Evolutionary conservation across 2,329 filamentous ascomycete genomes (phyloP).

Genomic region (Botrytis paeoniae): DNA sequence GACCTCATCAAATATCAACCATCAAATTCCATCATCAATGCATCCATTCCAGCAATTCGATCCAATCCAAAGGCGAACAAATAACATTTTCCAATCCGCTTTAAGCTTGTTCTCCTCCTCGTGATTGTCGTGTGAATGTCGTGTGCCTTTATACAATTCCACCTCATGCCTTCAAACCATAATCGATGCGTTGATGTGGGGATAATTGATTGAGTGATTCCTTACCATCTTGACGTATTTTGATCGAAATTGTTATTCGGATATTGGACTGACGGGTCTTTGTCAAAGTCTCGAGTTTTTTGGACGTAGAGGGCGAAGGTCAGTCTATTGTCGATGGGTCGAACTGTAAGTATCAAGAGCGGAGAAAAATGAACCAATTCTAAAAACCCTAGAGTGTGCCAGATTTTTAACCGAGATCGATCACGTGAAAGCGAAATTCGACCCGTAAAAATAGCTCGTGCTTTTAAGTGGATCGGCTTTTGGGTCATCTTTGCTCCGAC

Average conservation of each 20-base stretch:
- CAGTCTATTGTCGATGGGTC: slow-evolving; percentile 39
- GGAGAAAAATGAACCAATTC: slow-evolving; percentile 21
- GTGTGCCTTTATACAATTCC: slow-evolving; percentile 34
- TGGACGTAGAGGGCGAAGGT: slow-evolving; percentile 39
- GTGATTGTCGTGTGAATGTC: slow-evolving; percentile 27
- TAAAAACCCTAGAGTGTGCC: slow-evolving; percentile 22
- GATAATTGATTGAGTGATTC: slow-evolving; percentile 24
- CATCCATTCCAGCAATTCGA: slow-evolving; percentile 22
- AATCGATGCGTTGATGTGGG: slow-evolving; percentile 21
- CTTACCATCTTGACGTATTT: slow-evolving; percentile 70
- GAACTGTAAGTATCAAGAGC: slow-evolving; percentile 20
- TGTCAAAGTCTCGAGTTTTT: slow-evolving; percentile 33
- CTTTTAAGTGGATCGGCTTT: slow-evolving; percentile 7
- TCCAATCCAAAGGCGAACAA: slow-evolving; percentile 18
- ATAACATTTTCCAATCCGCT: slow-evolving; percentile 15
- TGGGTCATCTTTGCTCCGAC: slow-evolving; percentile 17
- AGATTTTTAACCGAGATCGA: slow-evolving; percentile 20
- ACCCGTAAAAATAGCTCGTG: neutral
- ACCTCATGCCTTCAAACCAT: slow-evolving; percentile 19
- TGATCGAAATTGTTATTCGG: slow-evolving; percentile 39
- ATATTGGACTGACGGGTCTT: slow-evolving; percentile 39
- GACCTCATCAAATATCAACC: slow-evolving; percentile 23
- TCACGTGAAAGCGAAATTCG: neutral
- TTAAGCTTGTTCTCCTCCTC: slow-evolving; percentile 19
- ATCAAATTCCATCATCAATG: slow-evolving; percentile 28